phyloP scores from a whole-genome alignment of 805 yeast species.

The Cyberlindnera mycetangii region DNA sequence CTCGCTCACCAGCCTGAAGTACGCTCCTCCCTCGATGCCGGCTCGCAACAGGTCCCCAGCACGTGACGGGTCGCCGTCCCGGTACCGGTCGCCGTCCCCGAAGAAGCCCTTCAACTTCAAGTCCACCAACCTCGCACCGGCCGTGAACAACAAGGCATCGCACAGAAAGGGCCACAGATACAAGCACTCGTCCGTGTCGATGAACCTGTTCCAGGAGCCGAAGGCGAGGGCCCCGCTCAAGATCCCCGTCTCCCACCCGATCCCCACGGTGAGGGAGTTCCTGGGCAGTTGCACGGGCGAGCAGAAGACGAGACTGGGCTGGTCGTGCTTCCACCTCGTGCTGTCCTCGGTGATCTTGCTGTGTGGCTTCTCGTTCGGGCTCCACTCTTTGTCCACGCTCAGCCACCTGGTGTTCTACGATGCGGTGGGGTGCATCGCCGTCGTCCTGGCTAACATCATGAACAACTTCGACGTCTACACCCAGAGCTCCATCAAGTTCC shows the following conservation, averaged over 20 bases:
- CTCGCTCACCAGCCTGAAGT: constrained; percentile 25
- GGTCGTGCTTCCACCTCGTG: constrained; percentile 57
- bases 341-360: constrained; percentile 55
- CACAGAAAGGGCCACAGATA: constrained; percentile 93
- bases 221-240: constrained; percentile 71
- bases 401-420: constrained; percentile 89
- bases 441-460: constrained; percentile 72
- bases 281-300: constrained; percentile 51
- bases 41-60: constrained; percentile 27
- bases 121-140: constrained; percentile 41
- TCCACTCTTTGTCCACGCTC: constrained; percentile 66
- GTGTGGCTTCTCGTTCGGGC: constrained; percentile 54
- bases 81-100: constrained; percentile 27
- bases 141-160: constrained; percentile 44
- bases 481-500: constrained; percentile 73
- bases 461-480: constrained; percentile 94
- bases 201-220: constrained; percentile 95
- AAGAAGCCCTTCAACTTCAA: constrained; percentile 63
- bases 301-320: constrained; percentile 56
- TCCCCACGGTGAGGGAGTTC: constrained; percentile 54
- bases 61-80: constrained; percentile 32
- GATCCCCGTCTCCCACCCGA: constrained; percentile 60
- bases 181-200: constrained; percentile 93
- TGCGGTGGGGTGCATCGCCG: constrained; percentile 68
- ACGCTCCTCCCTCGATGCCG: constrained; percentile 28